Evolutionary conservation across 2,329 filamentous ascomycete genomes (phyloP).

Genomic region (Metarhizium guizhouense): DNA sequence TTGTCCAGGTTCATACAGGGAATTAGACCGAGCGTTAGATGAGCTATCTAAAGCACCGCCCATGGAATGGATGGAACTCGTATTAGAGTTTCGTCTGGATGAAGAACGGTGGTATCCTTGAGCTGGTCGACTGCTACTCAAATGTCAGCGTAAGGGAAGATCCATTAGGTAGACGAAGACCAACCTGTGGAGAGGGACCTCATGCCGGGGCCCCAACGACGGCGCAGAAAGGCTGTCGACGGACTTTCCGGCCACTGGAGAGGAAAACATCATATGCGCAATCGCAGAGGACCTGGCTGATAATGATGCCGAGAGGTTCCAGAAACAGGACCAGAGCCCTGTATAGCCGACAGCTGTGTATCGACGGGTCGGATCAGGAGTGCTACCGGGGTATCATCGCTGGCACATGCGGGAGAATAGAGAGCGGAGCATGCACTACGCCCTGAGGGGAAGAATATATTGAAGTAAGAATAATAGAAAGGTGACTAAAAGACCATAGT

Average conservation of each 20-base stretch:
- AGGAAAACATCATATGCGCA: constrained; percentile 47
- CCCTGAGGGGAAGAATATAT: neutral
- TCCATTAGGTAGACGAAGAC: constrained; percentile 5
- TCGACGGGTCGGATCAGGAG: constrained; percentile 20
- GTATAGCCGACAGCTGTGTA: constrained; percentile 24
- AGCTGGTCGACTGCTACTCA: constrained; percentile 29
- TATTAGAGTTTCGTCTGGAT: constrained; percentile 67
- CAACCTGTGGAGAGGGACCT: constrained; percentile 53
- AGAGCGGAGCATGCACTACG: neutral
- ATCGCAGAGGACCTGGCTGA: neutral
- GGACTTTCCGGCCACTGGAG: constrained; percentile 51
- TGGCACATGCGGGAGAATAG: constrained; percentile 10
- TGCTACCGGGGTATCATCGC: constrained; percentile 44
- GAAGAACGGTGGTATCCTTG: constrained; percentile 36
- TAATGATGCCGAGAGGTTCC: neutral
- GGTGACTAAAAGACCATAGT: neutral
- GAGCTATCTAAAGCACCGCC: constrained; percentile 73
- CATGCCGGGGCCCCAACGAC: constrained; percentile 39
- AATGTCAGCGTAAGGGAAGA: constrained; percentile 12
- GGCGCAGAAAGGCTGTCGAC: constrained; percentile 54
- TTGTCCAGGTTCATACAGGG: constrained; percentile 63
- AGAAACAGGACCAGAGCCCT: constrained; percentile 3
- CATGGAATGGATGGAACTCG: constrained; percentile 82
- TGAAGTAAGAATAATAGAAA: neutral
- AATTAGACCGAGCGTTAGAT: constrained; percentile 43